phyloP scores from a whole-genome alignment of 2,329 filamentous ascomycete species.

The Neobulgaria alba region DNA sequence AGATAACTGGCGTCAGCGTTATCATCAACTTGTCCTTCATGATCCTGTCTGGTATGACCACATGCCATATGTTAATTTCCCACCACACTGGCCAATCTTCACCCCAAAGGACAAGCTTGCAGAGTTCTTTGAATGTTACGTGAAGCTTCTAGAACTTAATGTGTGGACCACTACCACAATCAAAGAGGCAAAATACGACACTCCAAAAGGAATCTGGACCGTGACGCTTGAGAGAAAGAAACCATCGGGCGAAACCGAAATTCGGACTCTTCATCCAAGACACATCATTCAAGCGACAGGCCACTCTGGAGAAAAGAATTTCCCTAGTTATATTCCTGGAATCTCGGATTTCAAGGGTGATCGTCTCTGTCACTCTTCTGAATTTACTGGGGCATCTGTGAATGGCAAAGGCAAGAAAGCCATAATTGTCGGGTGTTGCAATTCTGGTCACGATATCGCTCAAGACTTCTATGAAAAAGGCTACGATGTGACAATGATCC shows the following conservation, averaged over 20 bases:
- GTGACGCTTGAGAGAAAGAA: constrained; percentile 38
- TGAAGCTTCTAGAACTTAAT: constrained; percentile 56
- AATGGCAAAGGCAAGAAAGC: constrained; percentile 46
- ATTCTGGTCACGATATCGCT: constrained; percentile 60
- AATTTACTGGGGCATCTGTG: constrained; percentile 44
- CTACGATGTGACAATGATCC: constrained; percentile 60
- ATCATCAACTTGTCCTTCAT: constrained; percentile 55
- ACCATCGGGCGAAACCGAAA: constrained; percentile 24
- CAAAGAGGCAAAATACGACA: constrained; percentile 40
- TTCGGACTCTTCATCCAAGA: constrained; percentile 13
- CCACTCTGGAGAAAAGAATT: constrained; percentile 41
- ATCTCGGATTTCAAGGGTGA: constrained; percentile 49
- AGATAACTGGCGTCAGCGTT: constrained; percentile 56
- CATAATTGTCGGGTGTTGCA: constrained; percentile 58
- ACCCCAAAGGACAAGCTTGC: constrained; percentile 65
- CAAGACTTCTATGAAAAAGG: constrained; percentile 61
- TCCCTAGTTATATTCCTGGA: constrained; percentile 36
- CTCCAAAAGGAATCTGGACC: constrained; percentile 43
- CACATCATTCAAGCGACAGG: constrained; percentile 23
- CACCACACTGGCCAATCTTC: constrained; percentile 57
- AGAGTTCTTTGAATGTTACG: constrained; percentile 61
- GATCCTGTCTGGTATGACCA: constrained; percentile 53
- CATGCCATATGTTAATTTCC: constrained; percentile 57
- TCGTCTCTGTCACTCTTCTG: constrained; percentile 51
- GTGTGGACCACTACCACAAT: constrained; percentile 52